Conservation (phyloP, 352 stramenopile species). For the Hyphochytrium catenoides region DNA sequence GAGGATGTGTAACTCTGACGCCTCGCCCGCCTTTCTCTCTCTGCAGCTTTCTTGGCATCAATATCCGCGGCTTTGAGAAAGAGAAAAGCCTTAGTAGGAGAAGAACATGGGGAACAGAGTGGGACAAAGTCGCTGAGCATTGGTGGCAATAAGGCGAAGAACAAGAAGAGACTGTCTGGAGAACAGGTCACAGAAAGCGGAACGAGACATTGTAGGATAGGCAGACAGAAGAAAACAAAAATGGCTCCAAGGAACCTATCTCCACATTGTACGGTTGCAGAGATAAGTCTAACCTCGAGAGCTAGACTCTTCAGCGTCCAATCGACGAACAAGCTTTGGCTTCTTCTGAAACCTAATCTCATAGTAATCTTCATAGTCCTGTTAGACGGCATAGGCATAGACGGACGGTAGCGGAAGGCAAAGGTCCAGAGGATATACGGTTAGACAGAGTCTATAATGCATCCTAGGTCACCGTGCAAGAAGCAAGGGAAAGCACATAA, state of each 20-base stretch:
- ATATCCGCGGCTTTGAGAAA: conserved; percentile 6
- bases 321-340: conserved; percentile 44
- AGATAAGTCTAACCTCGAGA: conserved; percentile 9
- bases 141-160: too few species aligned
- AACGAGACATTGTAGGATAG: too few species aligned
- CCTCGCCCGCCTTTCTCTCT: conserved; percentile 28
- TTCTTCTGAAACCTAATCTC: conserved; percentile 72
- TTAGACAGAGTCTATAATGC: conserved; percentile 1
- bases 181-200: too few species aligned
- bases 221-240: too few species aligned
- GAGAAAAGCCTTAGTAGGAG: background rate
- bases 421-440: too few species aligned
- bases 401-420: too few species aligned
- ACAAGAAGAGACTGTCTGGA: too few species aligned
- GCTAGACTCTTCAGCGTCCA: conserved; percentile 28
- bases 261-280: too few species aligned
- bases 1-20: conserved; percentile 46
- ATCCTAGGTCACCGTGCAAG: background rate
- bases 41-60: conserved; percentile 25
- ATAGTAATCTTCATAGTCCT: conserved; percentile 75
- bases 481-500: background rate
- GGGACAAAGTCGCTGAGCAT: too few species aligned
- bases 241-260: too few species aligned
- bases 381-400: conserved; percentile 9
- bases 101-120: too few species aligned